Conservation (phyloP, 768 basidiomycete species). For the Rhodotorula babjevae region DNA sequence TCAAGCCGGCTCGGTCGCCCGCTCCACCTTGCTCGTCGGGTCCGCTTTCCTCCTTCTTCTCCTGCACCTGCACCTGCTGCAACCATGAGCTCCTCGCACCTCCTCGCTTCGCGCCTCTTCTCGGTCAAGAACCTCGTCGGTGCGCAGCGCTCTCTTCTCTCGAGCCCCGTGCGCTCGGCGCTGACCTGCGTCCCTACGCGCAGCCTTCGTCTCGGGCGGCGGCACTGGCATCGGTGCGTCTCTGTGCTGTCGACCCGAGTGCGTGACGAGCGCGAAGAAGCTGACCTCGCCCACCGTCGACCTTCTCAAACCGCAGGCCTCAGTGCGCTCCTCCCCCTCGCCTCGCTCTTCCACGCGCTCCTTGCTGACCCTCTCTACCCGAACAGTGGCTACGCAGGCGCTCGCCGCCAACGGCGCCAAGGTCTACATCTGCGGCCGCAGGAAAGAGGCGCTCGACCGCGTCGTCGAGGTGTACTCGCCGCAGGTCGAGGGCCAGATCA, state of each 20-base stretch:
- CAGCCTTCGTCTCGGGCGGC: slow-evolving; percentile 72
- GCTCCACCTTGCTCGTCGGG: too few species aligned
- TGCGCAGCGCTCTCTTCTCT: neutral
- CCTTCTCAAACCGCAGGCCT: slow-evolving; percentile 18
- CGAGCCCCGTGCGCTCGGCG: neutral
- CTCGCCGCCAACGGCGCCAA: slow-evolving; percentile 44
- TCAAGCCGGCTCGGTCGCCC: too few species aligned
- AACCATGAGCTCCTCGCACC: slow-evolving; percentile 1
- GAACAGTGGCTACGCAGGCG: slow-evolving; percentile 48
- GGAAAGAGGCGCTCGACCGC: slow-evolving; percentile 22
- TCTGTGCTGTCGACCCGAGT: neutral
- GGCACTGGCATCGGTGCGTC: slow-evolving; percentile 70
- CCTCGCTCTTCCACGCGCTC: neutral
- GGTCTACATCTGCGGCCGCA: slow-evolving; percentile 51
- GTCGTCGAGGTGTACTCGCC: slow-evolving; percentile 16
- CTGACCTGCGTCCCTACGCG: slow-evolving; percentile 44
- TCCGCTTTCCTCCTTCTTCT: neutral
- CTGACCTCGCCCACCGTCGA: neutral
- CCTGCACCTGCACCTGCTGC: neutral
- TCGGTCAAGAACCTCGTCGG: slow-evolving; percentile 18
- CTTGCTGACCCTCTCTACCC: neutral
- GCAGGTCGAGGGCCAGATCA: slow-evolving; percentile 16
- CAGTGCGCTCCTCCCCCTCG: neutral
- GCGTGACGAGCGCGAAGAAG: neutral
- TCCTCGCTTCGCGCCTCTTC: slow-evolving; percentile 14